phyloP scores from a whole-genome alignment of 1,284 basidiomycete species.

The Sporisorium graminicola region DNA sequence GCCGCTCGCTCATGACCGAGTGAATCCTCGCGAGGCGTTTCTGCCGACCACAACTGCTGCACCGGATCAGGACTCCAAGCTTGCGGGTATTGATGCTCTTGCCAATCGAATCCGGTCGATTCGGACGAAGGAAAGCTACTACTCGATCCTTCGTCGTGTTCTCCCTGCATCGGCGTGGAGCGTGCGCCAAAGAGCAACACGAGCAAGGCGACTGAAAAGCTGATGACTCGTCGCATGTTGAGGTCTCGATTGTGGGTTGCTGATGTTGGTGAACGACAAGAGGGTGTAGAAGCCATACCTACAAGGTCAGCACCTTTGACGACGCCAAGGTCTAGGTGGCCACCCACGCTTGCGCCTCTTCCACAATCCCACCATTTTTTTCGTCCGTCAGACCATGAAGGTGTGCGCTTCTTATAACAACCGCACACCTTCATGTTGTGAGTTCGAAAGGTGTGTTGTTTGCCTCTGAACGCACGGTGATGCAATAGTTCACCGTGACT shows the following conservation, averaged over 20 bases:
- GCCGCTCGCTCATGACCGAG: too few relatives aligned
- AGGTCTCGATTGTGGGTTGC: neutral
- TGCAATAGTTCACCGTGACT: too few relatives aligned
- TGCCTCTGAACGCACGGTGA: too few relatives aligned
- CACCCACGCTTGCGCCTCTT: too few relatives aligned
- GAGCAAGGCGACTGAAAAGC: neutral
- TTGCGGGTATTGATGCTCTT: neutral
- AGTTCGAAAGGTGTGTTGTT: too few relatives aligned
- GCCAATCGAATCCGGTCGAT: neutral
- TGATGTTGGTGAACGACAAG: neutral
- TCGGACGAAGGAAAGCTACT: neutral
- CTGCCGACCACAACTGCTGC: neutral
- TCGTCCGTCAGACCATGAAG: too few relatives aligned
- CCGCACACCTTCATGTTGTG: too few relatives aligned
- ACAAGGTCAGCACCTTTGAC: too few relatives aligned
- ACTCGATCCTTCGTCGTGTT: neutral
- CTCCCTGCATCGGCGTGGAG: neutral
- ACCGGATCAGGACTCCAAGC: neutral
- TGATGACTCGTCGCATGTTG: neutral
- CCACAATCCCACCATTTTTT: too few relatives aligned
- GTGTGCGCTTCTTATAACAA: too few relatives aligned
- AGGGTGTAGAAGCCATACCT: too few relatives aligned
- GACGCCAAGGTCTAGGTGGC: too few relatives aligned
- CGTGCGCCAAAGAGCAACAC: neutral
- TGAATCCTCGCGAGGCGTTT: neutral